Evolutionary conservation across 805 yeast species (phyloP).

Genomic region (Pichia rugopelliculosa): DNA sequence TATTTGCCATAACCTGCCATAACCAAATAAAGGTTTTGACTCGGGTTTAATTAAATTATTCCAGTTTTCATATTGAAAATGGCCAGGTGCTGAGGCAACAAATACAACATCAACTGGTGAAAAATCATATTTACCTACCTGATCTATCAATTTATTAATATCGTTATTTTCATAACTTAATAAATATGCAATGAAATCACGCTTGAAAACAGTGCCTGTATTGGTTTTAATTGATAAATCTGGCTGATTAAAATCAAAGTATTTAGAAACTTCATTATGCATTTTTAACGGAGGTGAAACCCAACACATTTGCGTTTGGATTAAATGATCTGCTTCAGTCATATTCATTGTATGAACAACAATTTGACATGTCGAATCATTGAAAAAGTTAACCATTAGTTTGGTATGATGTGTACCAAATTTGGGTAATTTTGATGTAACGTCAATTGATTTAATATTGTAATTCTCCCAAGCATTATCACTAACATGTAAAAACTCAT

Average conservation of each 20-base stretch:
- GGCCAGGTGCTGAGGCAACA: constrained; percentile 49
- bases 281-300: constrained; percentile 38
- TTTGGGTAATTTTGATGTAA: constrained; percentile 22
- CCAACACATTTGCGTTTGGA: constrained; percentile 65
- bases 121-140: constrained; percentile 37
- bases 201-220: constrained; percentile 34
- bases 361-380: constrained; percentile 39
- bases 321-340: constrained; percentile 44
- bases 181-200: constrained; percentile 39
- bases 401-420: constrained; percentile 58
- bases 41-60: constrained; percentile 6
- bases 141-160: constrained; percentile 24
- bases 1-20: constrained; percentile 38
- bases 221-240: constrained; percentile 5
- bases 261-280: neutral
- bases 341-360: constrained; percentile 56
- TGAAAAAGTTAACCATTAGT: constrained; percentile 52
- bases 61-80: constrained; percentile 16
- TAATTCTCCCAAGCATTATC: constrained; percentile 15
- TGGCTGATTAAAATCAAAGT: constrained; percentile 4
- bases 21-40: constrained; percentile 32
- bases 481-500: constrained; percentile 30
- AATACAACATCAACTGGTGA: constrained; percentile 42
- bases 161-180: constrained; percentile 31
- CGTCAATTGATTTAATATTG: constrained; percentile 23